Base-by-base conservation (phyloP, 306 rosid genomes). In the Cicer arietinum region DNA sequence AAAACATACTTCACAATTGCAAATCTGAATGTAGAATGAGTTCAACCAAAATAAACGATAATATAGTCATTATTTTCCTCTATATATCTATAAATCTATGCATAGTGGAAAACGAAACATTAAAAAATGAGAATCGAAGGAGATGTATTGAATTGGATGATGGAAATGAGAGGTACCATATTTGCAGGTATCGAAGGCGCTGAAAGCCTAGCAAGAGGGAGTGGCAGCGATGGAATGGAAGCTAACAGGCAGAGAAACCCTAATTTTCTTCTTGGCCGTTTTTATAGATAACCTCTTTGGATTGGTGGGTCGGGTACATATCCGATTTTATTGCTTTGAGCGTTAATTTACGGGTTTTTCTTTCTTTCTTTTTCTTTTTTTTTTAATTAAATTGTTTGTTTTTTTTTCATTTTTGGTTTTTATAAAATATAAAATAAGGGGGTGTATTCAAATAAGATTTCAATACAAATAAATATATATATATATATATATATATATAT, bases 131-230 rank as follows among this genome's bases (percentile, higher is more conserved):
- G 11, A 51, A 14, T 3, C 5, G 14, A 37, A 6, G 8, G 8
- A 51, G 6, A 60, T 0, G 45, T 14, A 41, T 25, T 3, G 62
- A 13, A 14, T 8, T 44, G 37, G 42, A 56, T 10, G 8, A 20
- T 41, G 10, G 6, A 59, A 53, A 41, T 53, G 59, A 22, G 17
- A 30, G 46, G 71, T 62, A 84, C 87, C 87, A 80, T 84, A 51
- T 14, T 73, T 63, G 0, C 70, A 10, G 9, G 22, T 80, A 52
- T 77, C 16, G 85, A 16, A 53, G 77, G 70, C 40, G 47, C 77
- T 10, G 77, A 0, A 6, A 64, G 73, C 22, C 57, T 5, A 4
- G 67, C 8, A 35, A 17, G 4, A 53, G 12, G 42, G 7, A 20
- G 67, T 63, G 20, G 80, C 52, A 37, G 44, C 35, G 13, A 51